Evolutionary conservation across 306 rosid species (phyloP), one percentile per base, ranked within the genome.

Genomic region (Ziziphus jujuba): DNA sequence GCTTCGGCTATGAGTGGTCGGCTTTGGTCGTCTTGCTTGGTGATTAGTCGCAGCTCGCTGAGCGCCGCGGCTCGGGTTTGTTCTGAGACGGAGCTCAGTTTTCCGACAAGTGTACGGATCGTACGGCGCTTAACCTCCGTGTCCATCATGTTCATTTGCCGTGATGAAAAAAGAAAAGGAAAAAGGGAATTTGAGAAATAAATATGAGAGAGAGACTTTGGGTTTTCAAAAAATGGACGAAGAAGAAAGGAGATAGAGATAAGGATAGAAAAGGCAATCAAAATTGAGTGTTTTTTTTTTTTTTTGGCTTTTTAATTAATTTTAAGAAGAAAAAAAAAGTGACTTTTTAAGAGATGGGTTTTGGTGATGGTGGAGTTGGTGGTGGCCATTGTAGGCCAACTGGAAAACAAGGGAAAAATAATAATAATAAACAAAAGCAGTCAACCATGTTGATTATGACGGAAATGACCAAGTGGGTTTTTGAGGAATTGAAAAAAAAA

Each of bases 21-120:
- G 81, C 79, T 80, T 5, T 83, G 83, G 0, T 83, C 79, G 21
- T 90, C 92, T 51, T 75, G 78, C 71, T 93, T 93, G 15, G 95
- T 77, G 83, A 93, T 82, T 8, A 75, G 69, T 0, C 92, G 91
- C 0, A 93, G 89, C 78, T 93, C 86, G 55, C 68, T 61, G 0
- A 93, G 81, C 17, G 99, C 87, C 0, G 86, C 84, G 65, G 67
- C 54, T 4, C 97, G 86, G 75, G 79, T 79, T 5, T 69, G 80
- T 56, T 85, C 91, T 16, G 97, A 93, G 2, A 90, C 96, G 14
- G 99, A 93, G 85, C 96, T 72, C 1, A 93, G 99, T 69, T 78
- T 87, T 2, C 83, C 50, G 2, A 93, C 89, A 0, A 90, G 71
- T 14, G 73, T 71, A 13, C 79, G 80, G 13, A 77, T 73, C 25